Conservation (phyloP, 1,139 yeast genomes). For the Candida buenavistaensis region DNA sequence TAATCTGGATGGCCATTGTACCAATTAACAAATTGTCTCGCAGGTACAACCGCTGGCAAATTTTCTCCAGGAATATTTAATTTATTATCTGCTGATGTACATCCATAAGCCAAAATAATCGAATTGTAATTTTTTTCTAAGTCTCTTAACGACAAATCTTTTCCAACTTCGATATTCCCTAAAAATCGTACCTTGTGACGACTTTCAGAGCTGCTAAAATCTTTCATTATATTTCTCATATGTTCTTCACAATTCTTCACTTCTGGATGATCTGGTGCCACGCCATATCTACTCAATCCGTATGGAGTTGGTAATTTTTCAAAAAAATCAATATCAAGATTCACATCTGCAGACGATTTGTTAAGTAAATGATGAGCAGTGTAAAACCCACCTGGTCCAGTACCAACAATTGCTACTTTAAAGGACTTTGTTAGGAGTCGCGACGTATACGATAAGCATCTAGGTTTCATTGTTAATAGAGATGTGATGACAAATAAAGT, state of each 20-base stretch:
- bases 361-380: conserved; percentile 76
- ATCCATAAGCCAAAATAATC: conserved; percentile 81
- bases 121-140: conserved; percentile 64
- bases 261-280: conserved; percentile 99
- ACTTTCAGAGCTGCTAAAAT: conserved; percentile 12
- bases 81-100: conserved; percentile 57
- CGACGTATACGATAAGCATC: conserved; percentile 10
- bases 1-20: conserved; percentile 84
- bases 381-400: conserved; percentile 97
- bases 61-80: conserved; percentile 63
- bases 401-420: conserved; percentile 76
- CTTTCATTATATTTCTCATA: conserved; percentile 60
- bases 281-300: conserved; percentile 91
- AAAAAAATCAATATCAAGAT: conserved; percentile 58
- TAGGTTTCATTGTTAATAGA: conserved; percentile 7
- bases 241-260: conserved; percentile 88
- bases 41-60: conserved; percentile 69
- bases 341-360: conserved; percentile 30
- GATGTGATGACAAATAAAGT: too few relatives aligned
- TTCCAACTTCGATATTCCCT: conserved; percentile 73
- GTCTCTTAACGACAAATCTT: conserved; percentile 50
- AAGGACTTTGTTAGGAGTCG: conserved; percentile 13
- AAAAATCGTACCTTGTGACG: conserved; percentile 55
- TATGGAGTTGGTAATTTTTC: conserved; percentile 88
- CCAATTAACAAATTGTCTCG: conserved; percentile 92